Evolutionary conservation across 78 protist genomes (phyloP).

Genomic region (Dictyostelium capitatum): DNA sequence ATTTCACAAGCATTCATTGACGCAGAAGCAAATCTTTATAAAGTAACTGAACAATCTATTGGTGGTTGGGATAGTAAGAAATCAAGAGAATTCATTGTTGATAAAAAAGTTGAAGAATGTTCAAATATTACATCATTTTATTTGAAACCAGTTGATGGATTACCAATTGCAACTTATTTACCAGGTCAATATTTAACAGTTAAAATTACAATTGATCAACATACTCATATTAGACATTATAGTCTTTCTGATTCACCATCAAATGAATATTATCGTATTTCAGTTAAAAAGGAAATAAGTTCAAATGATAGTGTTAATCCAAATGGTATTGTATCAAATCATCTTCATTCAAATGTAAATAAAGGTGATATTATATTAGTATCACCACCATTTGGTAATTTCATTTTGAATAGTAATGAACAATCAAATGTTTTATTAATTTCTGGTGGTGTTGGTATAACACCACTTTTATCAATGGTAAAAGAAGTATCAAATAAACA

Average conservation of each 20-base stretch:
- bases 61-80: slow-evolving; percentile 44
- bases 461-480: slow-evolving; percentile 40
- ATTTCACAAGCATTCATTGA: slow-evolving; percentile 36
- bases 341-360: slow-evolving; percentile 17
- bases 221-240: slow-evolving; percentile 37
- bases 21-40: slow-evolving; percentile 16
- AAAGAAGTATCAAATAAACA: neutral
- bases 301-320: neutral
- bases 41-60: neutral
- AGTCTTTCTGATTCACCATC: neutral
- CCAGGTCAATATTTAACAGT: slow-evolving; percentile 60
- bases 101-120: neutral
- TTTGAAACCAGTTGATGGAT: slow-evolving; percentile 29
- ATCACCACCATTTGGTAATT: slow-evolving; percentile 39
- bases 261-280: slow-evolving; percentile 25
- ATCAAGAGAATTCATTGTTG: slow-evolving; percentile 24
- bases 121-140: neutral
- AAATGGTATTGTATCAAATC: slow-evolving; percentile 33
- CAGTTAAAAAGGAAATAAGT: slow-evolving; percentile 25
- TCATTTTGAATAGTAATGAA: neutral
- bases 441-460: slow-evolving; percentile 62
- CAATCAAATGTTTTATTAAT: neutral
- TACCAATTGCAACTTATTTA: slow-evolving; percentile 12
- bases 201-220: neutral
- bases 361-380: slow-evolving; percentile 28